A percentile compares a stretch with the other conserved stretches of the same genome.
These are phyloP conservation scores for Hemerocallis citrina DNA, from an alignment of 106 monocot genomes.

Conservation along the genomic window DNA sequence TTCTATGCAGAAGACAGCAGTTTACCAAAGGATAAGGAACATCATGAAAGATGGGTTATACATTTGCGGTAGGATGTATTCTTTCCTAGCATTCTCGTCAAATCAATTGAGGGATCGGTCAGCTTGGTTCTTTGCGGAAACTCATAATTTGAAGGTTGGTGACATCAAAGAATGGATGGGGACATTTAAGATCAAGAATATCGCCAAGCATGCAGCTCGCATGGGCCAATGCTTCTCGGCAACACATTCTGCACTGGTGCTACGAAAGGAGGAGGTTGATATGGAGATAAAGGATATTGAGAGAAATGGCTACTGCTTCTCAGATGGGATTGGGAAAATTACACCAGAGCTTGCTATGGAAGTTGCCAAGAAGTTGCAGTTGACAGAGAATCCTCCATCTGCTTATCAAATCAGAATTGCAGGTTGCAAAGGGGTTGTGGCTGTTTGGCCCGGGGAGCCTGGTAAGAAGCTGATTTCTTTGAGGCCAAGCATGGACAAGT, in stretches of 20 bases:
- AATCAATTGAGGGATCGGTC: conserved; percentile 79
- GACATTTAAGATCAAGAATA: conserved; percentile 47
- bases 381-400: conserved; percentile 56
- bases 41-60: conserved; percentile 49
- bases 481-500: conserved; percentile 81
- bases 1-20: conserved; percentile 54
- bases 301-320: conserved; percentile 44
- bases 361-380: conserved; percentile 51
- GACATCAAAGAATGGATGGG: conserved; percentile 75
- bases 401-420: conserved; percentile 82
- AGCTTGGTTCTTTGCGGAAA: conserved; percentile 87
- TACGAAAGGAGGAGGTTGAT: conserved; percentile 29
- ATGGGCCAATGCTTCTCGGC: conserved; percentile 97
- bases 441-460: conserved; percentile 55
- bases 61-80: conserved; percentile 52
- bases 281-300: conserved; percentile 33
- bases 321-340: conserved; percentile 91
- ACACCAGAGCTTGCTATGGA: conserved; percentile 65
- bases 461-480: conserved; percentile 33
- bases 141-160: conserved; percentile 10
- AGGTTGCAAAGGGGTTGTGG: conserved; percentile 90
- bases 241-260: conserved; percentile 57
- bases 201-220: conserved; percentile 73
- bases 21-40: conserved; percentile 46
- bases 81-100: conserved; percentile 78